phyloP scores from a whole-genome alignment of 805 yeast genomes.

The Debaryomyces hansenii region DNA sequence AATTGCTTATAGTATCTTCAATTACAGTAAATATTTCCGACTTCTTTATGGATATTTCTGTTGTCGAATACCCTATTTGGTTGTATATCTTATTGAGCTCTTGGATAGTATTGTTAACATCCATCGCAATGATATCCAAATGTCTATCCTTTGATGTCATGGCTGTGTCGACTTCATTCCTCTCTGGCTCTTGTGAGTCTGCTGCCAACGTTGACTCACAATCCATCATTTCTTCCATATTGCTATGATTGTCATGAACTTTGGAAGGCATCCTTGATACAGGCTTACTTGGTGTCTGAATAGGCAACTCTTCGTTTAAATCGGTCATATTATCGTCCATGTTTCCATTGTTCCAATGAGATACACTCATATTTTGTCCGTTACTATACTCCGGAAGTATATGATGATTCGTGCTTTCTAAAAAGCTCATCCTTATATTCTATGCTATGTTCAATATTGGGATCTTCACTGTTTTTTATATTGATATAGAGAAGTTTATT shows the following conservation, averaged over 20 bases:
- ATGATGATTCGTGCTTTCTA: slow-evolving; percentile 9
- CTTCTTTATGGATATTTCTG: slow-evolving; percentile 50
- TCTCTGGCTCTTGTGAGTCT: slow-evolving; percentile 4
- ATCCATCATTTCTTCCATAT: slow-evolving; percentile 7
- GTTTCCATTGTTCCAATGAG: background rate
- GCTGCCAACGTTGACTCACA: slow-evolving; percentile 5
- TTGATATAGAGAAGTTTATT: no score
- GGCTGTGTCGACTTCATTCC: background rate
- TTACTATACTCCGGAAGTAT: background rate
- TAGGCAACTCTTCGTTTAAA: slow-evolving; percentile 1
- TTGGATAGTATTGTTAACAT: slow-evolving; percentile 35
- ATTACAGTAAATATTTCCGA: slow-evolving; percentile 49
- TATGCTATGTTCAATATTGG: no score
- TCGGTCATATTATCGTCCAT: slow-evolving; percentile 1
- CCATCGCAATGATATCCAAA: slow-evolving; percentile 31
- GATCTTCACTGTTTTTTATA: no score
- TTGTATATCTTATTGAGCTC: slow-evolving; percentile 49
- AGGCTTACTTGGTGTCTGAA: slow-evolving; percentile 6
- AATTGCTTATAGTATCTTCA: slow-evolving; percentile 48
- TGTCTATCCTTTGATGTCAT: slow-evolving; percentile 11
- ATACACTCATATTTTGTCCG: background rate
- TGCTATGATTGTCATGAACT: background rate
- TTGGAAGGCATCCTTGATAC: background rate
- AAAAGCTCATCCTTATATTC: slow-evolving; percentile 8
- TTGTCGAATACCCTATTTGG: slow-evolving; percentile 55